Percentiles rank a stretch among this genome's conserved stretches.
These are phyloP conservation scores for Licmophora abbreviata DNA, from an alignment of 108 stramenopile genomes.

Conservation along the genomic window DNA sequence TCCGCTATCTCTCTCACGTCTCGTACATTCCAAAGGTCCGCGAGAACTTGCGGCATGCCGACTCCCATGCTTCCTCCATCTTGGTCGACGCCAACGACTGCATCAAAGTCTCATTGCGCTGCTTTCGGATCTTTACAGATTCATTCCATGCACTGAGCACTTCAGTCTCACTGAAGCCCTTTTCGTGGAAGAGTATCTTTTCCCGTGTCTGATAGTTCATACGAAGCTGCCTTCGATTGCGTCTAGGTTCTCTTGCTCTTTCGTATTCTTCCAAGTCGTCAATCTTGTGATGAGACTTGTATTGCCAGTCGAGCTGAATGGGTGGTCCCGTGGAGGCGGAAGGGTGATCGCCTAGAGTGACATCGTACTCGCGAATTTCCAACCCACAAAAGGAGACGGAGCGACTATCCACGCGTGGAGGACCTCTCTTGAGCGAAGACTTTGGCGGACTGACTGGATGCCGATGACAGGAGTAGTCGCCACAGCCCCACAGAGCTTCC, in stretches of 20 bases:
- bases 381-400: slow-evolving; percentile 17
- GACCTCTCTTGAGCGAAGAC: too few species aligned
- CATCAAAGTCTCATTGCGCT: slow-evolving; percentile 38
- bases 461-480: too few species aligned
- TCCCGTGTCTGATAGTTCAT: slow-evolving; percentile 25
- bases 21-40: slow-evolving; percentile 7
- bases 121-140: slow-evolving; percentile 31
- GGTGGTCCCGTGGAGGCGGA: slow-evolving; percentile 47
- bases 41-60: slow-evolving; percentile 35
- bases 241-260: slow-evolving; percentile 25
- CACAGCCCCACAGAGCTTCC: too few species aligned
- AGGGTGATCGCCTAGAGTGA: slow-evolving; percentile 60
- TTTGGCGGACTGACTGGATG: too few species aligned
- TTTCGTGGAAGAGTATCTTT: slow-evolving; percentile 34
- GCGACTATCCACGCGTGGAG: too few species aligned
- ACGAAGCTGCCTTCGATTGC: slow-evolving; percentile 35
- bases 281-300: slow-evolving; percentile 2
- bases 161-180: slow-evolving; percentile 34
- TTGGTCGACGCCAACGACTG: slow-evolving; percentile 23
- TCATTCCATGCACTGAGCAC: slow-evolving; percentile 41
- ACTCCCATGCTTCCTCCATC: slow-evolving; percentile 48
- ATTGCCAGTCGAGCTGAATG: slow-evolving; percentile 39
- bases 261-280: slow-evolving; percentile 44
- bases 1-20: not conserved
- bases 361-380: slow-evolving; percentile 40